Conservation (phyloP, 306 rosid genomes). For the Acmispon strigosus region DNA sequence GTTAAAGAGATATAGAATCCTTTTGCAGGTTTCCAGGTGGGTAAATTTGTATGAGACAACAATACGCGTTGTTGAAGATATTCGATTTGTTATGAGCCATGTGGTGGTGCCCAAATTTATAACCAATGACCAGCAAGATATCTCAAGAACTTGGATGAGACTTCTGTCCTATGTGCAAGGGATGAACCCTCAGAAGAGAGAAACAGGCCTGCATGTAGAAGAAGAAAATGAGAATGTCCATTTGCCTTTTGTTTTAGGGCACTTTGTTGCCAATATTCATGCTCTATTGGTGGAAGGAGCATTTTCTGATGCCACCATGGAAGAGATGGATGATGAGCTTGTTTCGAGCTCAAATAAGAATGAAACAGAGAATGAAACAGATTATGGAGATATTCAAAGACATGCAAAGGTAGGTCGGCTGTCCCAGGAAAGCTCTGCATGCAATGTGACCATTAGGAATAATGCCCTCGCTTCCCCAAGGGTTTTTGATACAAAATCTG, state of each 20-base stretch:
- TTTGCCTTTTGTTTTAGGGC: conserved; percentile 64
- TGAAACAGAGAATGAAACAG: conserved; percentile 19
- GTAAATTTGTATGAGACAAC: conserved; percentile 59
- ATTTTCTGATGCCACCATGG: conserved; percentile 54
- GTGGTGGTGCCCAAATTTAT: conserved; percentile 60
- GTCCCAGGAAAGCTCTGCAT: conserved; percentile 76
- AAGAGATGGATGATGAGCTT: conserved; percentile 40
- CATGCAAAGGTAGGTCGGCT: conserved; percentile 81
- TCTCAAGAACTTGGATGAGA: conserved; percentile 79
- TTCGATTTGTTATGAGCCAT: conserved; percentile 95
- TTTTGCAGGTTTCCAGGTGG: conserved; percentile 64
- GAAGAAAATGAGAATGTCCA: conserved; percentile 76
- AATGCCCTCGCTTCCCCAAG: conserved; percentile 34
- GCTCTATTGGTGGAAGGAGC: conserved; percentile 83
- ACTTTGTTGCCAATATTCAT: conserved; percentile 72
- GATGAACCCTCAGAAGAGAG: conserved; percentile 91
- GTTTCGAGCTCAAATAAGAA: conserved; percentile 24
- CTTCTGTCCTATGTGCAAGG: conserved; percentile 87
- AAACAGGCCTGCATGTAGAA: conserved; percentile 72
- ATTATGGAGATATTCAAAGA: conserved; percentile 54
- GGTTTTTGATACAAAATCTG: conserved; percentile 36
- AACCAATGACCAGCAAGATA: conserved; percentile 68
- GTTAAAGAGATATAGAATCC: conserved; percentile 2
- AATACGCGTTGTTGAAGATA: conserved; percentile 81
- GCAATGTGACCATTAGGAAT: conserved; percentile 36